Percentiles rank a stretch among this genome's conserved stretches.
phyloP scores from a whole-genome alignment of 164 flowering plant species.

The Dillenia turbinata region DNA sequence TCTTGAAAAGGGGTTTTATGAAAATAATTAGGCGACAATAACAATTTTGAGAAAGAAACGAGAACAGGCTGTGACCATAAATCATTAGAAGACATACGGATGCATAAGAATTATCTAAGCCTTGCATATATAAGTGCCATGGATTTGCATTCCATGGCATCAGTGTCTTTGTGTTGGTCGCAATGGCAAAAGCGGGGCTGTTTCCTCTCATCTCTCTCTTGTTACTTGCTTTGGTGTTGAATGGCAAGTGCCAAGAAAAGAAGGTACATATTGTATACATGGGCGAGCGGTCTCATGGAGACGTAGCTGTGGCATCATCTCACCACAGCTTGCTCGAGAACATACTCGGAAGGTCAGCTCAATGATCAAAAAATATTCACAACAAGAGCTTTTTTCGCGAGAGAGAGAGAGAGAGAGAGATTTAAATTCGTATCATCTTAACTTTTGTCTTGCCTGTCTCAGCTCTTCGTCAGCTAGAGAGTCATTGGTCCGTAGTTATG shows the following conservation, averaged over 20 bases:
- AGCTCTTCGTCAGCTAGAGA: not conserved
- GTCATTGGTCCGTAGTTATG: not conserved
- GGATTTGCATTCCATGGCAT: not conserved
- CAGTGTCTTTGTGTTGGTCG: not conserved
- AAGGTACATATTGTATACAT: conserved; percentile 23
- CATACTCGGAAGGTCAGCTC: conserved; percentile 23
- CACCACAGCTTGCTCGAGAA: conserved; percentile 22
- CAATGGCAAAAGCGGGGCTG: conserved; percentile 13
- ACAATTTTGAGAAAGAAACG: no score
- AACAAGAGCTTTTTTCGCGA: no score
- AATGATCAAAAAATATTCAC: no score
- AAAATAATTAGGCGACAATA: no score
- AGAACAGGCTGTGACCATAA: no score
- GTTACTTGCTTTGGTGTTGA: conserved; percentile 9
- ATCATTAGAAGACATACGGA: no score
- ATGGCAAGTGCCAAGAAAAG: conserved; percentile 10
- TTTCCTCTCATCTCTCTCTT: conserved; percentile 3
- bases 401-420: no score
- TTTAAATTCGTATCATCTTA: no score
- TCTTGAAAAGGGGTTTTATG: no score
- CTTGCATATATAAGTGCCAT: not conserved
- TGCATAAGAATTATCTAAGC: not conserved
- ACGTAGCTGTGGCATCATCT: not conserved
- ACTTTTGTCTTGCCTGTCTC: no score
- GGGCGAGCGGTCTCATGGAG: conserved; percentile 20